Percentiles rank a stretch among this genome's conserved stretches.
Evolutionary conservation across 495 filamentous ascomycete species (phyloP).

Genomic region (Margaritispora aquatica): DNA sequence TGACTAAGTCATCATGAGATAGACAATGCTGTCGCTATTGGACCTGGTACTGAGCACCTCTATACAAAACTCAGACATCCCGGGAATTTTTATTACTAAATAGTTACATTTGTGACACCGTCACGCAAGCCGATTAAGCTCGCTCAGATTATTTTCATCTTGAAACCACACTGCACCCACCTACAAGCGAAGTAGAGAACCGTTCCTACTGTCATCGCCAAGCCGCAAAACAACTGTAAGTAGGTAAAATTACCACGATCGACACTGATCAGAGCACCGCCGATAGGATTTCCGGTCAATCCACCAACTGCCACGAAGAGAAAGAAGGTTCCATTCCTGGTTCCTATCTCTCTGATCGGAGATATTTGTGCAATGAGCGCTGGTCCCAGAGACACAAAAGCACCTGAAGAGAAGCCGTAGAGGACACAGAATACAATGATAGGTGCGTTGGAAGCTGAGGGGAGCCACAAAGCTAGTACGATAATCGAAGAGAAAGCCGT

Average conservation of each 20-base stretch:
- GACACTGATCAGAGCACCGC: conserved; percentile 54
- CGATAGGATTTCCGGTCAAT: conserved; percentile 66
- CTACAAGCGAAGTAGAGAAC: conserved; percentile 41
- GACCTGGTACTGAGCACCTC: too few species aligned
- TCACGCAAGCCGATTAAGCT: too few species aligned
- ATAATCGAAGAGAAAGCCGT: conserved; percentile 53
- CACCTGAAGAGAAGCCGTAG: conserved; percentile 69
- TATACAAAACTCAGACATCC: too few species aligned
- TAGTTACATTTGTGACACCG: too few species aligned
- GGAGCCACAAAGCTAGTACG: conserved; percentile 65
- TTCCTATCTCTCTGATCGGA: conserved; percentile 65
- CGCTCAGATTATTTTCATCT: conserved; percentile 31
- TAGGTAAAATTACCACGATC: conserved; percentile 51
- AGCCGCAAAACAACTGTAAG: conserved; percentile 62
- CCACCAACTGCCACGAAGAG: conserved; percentile 56
- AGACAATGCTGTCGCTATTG: too few species aligned
- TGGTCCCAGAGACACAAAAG: conserved; percentile 59
- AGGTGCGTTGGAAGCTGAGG: conserved; percentile 49
- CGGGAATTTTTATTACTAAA: too few species aligned
- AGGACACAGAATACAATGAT: conserved; percentile 60
- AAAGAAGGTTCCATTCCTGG: conserved; percentile 64
- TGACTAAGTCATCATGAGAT: too few species aligned
- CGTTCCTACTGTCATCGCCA: conserved; percentile 47
- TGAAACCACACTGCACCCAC: conserved; percentile 35
- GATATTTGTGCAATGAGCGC: conserved; percentile 61